Conservation (phyloP, 1,139 yeast genomes). For the Kodamaea ohmeri region DNA sequence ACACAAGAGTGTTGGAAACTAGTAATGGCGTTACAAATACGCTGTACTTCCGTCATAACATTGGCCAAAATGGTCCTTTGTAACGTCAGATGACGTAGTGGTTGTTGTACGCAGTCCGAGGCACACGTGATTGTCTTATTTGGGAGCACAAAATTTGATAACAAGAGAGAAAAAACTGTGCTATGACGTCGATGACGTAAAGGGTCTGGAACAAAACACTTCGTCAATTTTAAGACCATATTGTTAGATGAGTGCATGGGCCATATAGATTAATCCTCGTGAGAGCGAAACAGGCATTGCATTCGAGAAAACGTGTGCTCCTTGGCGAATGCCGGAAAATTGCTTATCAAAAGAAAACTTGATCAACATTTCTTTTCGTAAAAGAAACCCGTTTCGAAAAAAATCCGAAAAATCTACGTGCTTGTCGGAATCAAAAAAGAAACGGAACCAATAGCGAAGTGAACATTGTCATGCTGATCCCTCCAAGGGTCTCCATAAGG, state of each 20-base stretch:
- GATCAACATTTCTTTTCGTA: not conserved
- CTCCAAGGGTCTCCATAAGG: too few species aligned
- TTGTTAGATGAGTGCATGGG: too few species aligned
- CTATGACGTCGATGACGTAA: constrained; percentile 11
- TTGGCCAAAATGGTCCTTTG: not conserved
- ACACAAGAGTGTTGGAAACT: too few species aligned
- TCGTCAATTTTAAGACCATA: not conserved
- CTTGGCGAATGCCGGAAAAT: too few species aligned
- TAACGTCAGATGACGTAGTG: constrained; percentile 9
- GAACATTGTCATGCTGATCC: too few species aligned
- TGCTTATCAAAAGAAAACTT: constrained; percentile 1
- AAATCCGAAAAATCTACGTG: not conserved
- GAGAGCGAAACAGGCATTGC: too few species aligned
- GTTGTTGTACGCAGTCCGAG: not conserved
- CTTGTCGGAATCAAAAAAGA: not conserved
- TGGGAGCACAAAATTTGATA: not conserved
- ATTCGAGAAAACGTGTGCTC: too few species aligned
- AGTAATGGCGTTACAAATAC: too few species aligned
- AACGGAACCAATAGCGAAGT: not conserved
- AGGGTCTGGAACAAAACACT: not conserved
- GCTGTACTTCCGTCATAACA: not conserved
- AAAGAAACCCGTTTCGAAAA: constrained; percentile 2
- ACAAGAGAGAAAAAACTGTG: not conserved
- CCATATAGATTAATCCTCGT: too few species aligned
- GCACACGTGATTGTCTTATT: not conserved